A percentile compares a stretch with the other conserved stretches of the same genome.
These are phyloP conservation scores for Metschnikowia koreensis DNA, from an alignment of 805 yeast species.

Conservation along the genomic window DNA sequence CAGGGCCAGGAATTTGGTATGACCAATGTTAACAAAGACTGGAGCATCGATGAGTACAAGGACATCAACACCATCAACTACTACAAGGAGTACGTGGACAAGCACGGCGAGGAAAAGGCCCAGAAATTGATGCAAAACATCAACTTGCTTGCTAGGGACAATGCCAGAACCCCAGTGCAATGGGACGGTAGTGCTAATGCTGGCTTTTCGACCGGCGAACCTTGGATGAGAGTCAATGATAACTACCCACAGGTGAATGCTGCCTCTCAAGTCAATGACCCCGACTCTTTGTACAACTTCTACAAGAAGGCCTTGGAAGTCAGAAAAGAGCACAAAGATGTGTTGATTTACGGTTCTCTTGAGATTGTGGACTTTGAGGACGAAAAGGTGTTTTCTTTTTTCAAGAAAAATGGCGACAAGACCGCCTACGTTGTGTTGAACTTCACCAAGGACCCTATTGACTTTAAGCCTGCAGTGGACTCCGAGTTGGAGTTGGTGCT, in stretches of 20 bases:
- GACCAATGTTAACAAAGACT: slow-evolving; percentile 46
- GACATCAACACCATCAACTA: slow-evolving; percentile 50
- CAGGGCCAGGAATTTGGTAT: slow-evolving; percentile 64
- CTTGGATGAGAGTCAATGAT: slow-evolving; percentile 55
- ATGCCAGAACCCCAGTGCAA: slow-evolving; percentile 57
- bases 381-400: slow-evolving; percentile 38
- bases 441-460: slow-evolving; percentile 20
- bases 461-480: slow-evolving; percentile 18
- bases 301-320: slow-evolving; percentile 43
- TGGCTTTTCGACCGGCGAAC: slow-evolving; percentile 48
- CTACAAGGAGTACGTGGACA: slow-evolving; percentile 31
- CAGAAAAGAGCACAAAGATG: slow-evolving; percentile 46
- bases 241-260: slow-evolving; percentile 50
- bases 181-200: slow-evolving; percentile 46
- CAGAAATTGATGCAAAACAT: slow-evolving; percentile 31
- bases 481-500: slow-evolving; percentile 27
- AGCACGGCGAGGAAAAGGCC: slow-evolving; percentile 24
- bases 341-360: slow-evolving; percentile 47
- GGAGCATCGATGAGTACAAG: slow-evolving; percentile 49
- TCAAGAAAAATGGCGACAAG: slow-evolving; percentile 33
- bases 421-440: slow-evolving; percentile 25
- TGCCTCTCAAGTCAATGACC: slow-evolving; percentile 44
- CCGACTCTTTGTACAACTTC: slow-evolving; percentile 45
- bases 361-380: slow-evolving; percentile 44
- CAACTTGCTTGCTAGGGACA: slow-evolving; percentile 48